phyloP scores from a whole-genome alignment of 1,139 yeast genomes.

The Yamadazyma taylorii region DNA sequence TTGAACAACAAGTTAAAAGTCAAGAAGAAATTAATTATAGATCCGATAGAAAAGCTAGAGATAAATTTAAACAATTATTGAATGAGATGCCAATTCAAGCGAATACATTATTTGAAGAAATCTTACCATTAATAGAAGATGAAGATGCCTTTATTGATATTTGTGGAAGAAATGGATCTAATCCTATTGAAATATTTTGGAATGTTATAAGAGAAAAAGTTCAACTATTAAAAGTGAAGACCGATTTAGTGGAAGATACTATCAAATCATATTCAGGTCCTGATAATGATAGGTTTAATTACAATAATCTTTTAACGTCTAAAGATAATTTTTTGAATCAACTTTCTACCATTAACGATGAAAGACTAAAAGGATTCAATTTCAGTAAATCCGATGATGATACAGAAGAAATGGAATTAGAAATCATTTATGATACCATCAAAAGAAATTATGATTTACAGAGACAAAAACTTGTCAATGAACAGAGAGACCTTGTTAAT shows the following conservation, averaged over 20 bases:
- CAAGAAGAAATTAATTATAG: conserved; percentile 45
- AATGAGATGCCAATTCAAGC: conserved; percentile 47
- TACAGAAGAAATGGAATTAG: conserved; percentile 22
- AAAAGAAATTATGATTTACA: conserved; percentile 23
- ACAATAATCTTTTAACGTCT: conserved; percentile 18
- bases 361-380: conserved; percentile 23
- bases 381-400: conserved; percentile 14
- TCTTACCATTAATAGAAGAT: conserved; percentile 52
- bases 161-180: conserved; percentile 79
- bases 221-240: conserved; percentile 55
- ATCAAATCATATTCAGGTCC: conserved; percentile 33
- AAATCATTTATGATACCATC: conserved; percentile 26
- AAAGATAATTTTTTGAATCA: conserved; percentile 22
- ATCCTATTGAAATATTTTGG: conserved; percentile 76
- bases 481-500: conserved; percentile 4
- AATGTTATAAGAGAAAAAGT: conserved; percentile 69
- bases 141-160: conserved; percentile 60
- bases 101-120: conserved; percentile 59
- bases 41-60: conserved; percentile 66
- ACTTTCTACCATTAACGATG: conserved; percentile 25
- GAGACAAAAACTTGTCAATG: conserved; percentile 14
- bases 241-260: conserved; percentile 57
- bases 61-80: conserved; percentile 52
- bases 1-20: conserved; percentile 35
- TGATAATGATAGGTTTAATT: conserved; percentile 12